Evolutionary conservation across 1,284 basidiomycete genomes (phyloP), one percentile per base, ranked within the genome.

Genomic region (Ganoderma leucocontextum): DNA sequence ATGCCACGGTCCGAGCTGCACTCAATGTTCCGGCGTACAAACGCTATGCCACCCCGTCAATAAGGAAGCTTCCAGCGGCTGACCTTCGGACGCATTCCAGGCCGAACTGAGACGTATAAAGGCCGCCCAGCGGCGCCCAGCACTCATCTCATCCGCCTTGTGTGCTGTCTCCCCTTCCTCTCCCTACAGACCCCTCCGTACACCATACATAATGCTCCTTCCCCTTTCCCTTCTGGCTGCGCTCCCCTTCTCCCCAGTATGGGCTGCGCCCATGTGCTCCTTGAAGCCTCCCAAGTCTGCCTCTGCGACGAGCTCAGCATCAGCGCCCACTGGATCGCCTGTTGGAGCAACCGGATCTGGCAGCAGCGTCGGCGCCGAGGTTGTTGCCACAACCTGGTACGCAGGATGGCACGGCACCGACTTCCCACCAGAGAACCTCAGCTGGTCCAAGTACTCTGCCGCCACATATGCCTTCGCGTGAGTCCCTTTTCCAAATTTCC

Each of bases 381-480:
- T 84, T 29, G 75, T 89, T 4, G 83, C 86, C 2, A 79, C 85
- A 55, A 84, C 85, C 0, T 91, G 88, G 88, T 89, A 86, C 73
- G 82, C 89, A 38, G 85, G 84, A 55, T 90, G 88, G 88, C 80
- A 85, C 65, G 82, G 79, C 33, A 63, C 74, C 53, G 73, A 80
- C 57, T 81, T 83, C 67, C 76, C 84, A 22, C 83, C 85, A 5
- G 76, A 77, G 52, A 78, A 83, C 36, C 78, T 91, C 49, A 82
- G 82, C 41, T 91, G 88, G 88, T 73, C 78, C 12, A 89, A 87
- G 73, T 90, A 89, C 75, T 87, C 80, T 36, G 75, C 82, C 17
- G 71, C 89, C 71, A 86, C 85, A 29, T 90, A 87, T 74, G 80
- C 89, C 2, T 90, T 90, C 73, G 89, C 84, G 88, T 90, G 68